A percentile compares a stretch with the other conserved stretches of the same genome.
These are phyloP conservation scores for Gossypium bickii DNA, from an alignment of 345 rosid species.

Conservation along the genomic window DNA sequence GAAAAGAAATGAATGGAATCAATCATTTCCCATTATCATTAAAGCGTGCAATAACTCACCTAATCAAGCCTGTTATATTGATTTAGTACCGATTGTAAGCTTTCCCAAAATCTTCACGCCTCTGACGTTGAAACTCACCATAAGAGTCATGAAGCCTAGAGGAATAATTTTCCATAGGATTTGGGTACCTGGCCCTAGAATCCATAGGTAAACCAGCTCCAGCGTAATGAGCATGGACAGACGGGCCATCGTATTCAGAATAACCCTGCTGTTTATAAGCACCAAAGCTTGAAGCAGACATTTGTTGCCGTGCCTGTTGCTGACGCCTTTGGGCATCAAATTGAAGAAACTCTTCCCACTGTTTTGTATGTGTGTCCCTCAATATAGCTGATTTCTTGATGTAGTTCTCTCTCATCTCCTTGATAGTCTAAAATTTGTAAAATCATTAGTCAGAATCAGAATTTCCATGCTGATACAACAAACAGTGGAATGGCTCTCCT, in stretches of 20 bases:
- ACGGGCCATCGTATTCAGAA: constrained; percentile 57
- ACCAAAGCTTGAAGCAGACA: constrained; percentile 51
- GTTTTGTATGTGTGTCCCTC: constrained; percentile 62
- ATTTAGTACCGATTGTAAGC: constrained; percentile 68
- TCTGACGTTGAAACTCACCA: constrained; percentile 73
- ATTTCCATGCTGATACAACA: constrained; percentile 19
- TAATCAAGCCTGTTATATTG: constrained; percentile 24
- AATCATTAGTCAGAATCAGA: constrained; percentile 36
- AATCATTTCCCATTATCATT: constrained; percentile 19
- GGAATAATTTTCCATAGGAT: constrained; percentile 58
- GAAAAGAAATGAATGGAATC: constrained; percentile 1
- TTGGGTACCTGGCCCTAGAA: constrained; percentile 60
- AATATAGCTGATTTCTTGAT: constrained; percentile 60
- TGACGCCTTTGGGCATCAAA: constrained; percentile 76
- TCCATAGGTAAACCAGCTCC: constrained; percentile 50
- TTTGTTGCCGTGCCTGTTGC: constrained; percentile 60
- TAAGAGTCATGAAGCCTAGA: constrained; percentile 65
- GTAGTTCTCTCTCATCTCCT: constrained; percentile 86
- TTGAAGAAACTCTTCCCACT: constrained; percentile 86
- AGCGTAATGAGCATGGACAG: constrained; percentile 50
- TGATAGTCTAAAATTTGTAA: constrained; percentile 58
- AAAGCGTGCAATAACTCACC: constrained; percentile 59
- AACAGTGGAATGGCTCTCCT: constrained; percentile 11
- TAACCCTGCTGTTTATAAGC: constrained; percentile 71
- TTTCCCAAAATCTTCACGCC: constrained; percentile 81